Conservation (phyloP, 1,284 basidiomycete species). For the Leccinum huronense region DNA sequence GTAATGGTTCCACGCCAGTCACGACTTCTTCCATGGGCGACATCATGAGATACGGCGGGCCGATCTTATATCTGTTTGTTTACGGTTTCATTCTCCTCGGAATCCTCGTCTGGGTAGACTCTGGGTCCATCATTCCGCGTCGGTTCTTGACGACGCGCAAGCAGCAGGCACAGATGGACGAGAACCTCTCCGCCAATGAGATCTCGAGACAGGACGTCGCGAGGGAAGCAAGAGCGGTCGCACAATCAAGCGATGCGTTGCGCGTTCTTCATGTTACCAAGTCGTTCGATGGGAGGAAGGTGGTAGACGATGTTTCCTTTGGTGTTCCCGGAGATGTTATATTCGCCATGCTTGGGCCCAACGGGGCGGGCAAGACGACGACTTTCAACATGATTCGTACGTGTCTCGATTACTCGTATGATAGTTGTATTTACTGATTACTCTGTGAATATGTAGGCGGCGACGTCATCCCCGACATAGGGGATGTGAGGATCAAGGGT, state of each 20-base stretch:
- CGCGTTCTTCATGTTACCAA: slow-evolving; percentile 70
- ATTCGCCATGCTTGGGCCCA: slow-evolving; percentile 76
- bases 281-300: slow-evolving; percentile 54
- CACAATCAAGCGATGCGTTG: slow-evolving; percentile 53
- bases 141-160: slow-evolving; percentile 23
- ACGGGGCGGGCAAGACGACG: slow-evolving; percentile 81
- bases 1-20: slow-evolving; percentile 54
- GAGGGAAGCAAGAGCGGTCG: slow-evolving; percentile 51
- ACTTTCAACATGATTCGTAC: slow-evolving; percentile 73
- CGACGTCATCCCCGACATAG: slow-evolving; percentile 57
- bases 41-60: slow-evolving; percentile 68
- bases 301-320: slow-evolving; percentile 74
- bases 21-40: slow-evolving; percentile 48
- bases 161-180: slow-evolving; percentile 12
- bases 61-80: slow-evolving; percentile 70
- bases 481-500: slow-evolving; percentile 66
- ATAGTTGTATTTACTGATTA: background rate
- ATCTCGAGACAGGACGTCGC: slow-evolving; percentile 46
- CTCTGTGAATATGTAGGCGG: slow-evolving; percentile 44
- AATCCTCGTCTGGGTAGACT: slow-evolving; percentile 62
- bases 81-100: slow-evolving; percentile 52
- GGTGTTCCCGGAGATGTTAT: slow-evolving; percentile 63
- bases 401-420: slow-evolving; percentile 28
- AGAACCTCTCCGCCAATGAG: slow-evolving; percentile 16
- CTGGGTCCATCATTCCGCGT: slow-evolving; percentile 48